Evolutionary conservation across 768 basidiomycete genomes (phyloP).

Genomic region (Leccinum uliginosum): DNA sequence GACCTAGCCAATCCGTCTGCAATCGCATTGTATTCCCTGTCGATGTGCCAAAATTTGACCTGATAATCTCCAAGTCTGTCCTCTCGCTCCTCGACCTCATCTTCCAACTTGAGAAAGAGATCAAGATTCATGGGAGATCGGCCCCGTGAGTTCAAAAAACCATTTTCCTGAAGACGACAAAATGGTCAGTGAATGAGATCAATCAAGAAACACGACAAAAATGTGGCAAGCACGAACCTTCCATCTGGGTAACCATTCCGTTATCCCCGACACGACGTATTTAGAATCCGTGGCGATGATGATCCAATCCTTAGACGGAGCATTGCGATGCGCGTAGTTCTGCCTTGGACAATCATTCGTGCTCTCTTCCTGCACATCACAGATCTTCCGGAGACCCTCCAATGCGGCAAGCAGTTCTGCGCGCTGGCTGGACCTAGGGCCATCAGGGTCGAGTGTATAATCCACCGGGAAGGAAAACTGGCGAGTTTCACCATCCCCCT

Average conservation of each 20-base stretch:
- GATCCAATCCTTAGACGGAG: neutral
- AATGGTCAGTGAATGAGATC: neutral
- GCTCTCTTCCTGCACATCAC: slow-evolving; percentile 18
- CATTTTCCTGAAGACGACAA: neutral
- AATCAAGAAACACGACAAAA: neutral
- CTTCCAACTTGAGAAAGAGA: neutral
- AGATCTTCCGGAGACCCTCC: slow-evolving; percentile 22
- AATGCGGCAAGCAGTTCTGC: neutral
- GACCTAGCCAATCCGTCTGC: neutral
- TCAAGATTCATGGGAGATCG: neutral
- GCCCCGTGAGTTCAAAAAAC: neutral
- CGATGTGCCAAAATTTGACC: neutral
- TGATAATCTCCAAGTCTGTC: neutral
- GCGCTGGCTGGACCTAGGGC: neutral
- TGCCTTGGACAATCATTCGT: neutral
- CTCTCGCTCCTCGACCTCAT: neutral
- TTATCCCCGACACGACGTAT: neutral
- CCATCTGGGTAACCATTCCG: neutral
- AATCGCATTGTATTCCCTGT: neutral
- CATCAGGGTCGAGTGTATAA: neutral
- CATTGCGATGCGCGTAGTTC: neutral
- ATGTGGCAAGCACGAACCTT: neutral
- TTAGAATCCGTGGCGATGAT: neutral
- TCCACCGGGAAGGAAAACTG: neutral
- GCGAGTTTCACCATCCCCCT: neutral